Conservation (phyloP, 2,329 filamentous ascomycete species). For the Arthrobotrys conoides region DNA sequence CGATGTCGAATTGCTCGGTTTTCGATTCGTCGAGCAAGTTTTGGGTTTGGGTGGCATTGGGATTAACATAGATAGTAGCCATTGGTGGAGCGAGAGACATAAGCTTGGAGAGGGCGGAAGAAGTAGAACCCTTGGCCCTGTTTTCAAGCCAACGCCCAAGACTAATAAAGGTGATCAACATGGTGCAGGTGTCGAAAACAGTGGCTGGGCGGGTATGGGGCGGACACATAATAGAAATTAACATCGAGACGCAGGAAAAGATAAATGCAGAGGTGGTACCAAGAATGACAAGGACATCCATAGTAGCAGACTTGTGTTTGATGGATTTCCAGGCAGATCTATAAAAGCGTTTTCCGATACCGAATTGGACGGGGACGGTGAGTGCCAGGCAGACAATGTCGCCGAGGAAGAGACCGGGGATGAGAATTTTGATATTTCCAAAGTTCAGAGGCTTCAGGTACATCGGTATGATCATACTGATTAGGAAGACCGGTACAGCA, state of each 20-base stretch:
- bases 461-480: constrained; percentile 97
- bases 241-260: constrained; percentile 90
- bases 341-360: constrained; percentile 95
- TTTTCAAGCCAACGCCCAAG: constrained; percentile 94
- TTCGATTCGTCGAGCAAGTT: constrained; percentile 68
- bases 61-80: constrained; percentile 95
- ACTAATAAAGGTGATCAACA: constrained; percentile 96
- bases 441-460: constrained; percentile 81
- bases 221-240: constrained; percentile 80
- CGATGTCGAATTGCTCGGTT: constrained; percentile 65
- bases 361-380: constrained; percentile 95
- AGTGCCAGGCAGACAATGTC: constrained; percentile 86
- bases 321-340: constrained; percentile 92
- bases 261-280: constrained; percentile 97
- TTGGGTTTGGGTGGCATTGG: constrained; percentile 77
- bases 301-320: constrained; percentile 90
- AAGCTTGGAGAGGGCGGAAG: constrained; percentile 88
- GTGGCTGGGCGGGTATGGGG: constrained; percentile 86
- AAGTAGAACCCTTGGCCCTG: constrained; percentile 94
- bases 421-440: constrained; percentile 76
- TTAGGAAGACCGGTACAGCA: constrained; percentile 88
- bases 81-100: constrained; percentile 98
- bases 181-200: constrained; percentile 97
- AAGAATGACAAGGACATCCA: constrained; percentile 95
- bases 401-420: constrained; percentile 85